Evolutionary conservation across 148 eudicot genomes (phyloP), one percentile per base, ranked within the genome.

Genomic region (Camellia lanceoleosa): DNA sequence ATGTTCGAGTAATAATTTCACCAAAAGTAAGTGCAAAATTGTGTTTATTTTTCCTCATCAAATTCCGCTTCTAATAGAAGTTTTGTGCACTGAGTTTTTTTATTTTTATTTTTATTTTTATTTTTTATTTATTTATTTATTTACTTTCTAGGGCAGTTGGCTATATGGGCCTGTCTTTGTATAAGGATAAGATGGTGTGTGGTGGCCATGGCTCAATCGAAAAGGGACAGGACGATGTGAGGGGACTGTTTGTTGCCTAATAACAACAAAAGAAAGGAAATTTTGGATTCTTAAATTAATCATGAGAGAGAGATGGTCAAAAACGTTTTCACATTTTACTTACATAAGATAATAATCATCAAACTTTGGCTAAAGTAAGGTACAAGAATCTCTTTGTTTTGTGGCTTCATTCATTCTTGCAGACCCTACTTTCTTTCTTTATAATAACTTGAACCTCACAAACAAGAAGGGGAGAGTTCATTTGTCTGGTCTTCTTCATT

Each of bases 171-270:
- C n/a, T 42, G 16, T 70, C 14, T n/a, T 18, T 44, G 54, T 18
- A n/a, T 18, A 51, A 46, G 78, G 78, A 75, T 75, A 43, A 74
- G 78, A 41, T 13, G 38, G 41, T 44, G 4, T 47, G 67, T 9
- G 6, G 64, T 43, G 23, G 78, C 78, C 42, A 68, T 75, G 68
- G 38, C 38, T 30, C 38, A 30, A 30, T 30, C 38, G 38, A 44
- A 18, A n/a, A 77, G 67, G 60, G 60, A 63, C n/a, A 19, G 38
- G 19, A 12, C 23, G 13, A 13, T 46, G 14, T 49, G 44, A 30
- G 47, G 8, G 43, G n/a, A 42, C 38, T 51, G 11, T 43, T 60
- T 8, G 78, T 60, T 61, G 79, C 70, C 79, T 76, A 76, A 66
- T 51, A 66, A 19, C 56, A 68, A 64, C 71, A 77, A 77, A 64